These are phyloP conservation scores for Ramaria rubella DNA, from an alignment of 768 basidiomycete species.

Conservation along the genomic window DNA sequence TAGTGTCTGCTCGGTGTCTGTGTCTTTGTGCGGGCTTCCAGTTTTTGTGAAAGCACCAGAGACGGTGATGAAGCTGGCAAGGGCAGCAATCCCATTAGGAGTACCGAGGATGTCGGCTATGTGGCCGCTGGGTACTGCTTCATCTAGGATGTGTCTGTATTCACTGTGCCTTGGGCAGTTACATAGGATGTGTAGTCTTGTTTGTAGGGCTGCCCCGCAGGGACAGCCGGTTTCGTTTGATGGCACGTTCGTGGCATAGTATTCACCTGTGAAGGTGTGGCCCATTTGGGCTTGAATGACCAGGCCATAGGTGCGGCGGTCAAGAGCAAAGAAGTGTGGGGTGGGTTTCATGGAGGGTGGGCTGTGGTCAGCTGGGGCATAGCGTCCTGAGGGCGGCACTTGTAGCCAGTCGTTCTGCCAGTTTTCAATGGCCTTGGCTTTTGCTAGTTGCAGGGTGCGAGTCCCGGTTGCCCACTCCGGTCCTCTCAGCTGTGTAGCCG, in stretches of 20 bases:
- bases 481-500: too few species aligned
- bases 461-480: background rate
- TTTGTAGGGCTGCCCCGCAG: too few species aligned
- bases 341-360: background rate
- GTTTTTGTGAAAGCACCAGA: conserved; percentile 8
- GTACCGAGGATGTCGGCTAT: conserved; percentile 8
- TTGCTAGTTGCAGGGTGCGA: background rate
- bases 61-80: conserved; percentile 5
- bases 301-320: background rate
- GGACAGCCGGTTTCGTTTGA: background rate
- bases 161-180: background rate
- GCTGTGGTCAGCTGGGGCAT: background rate
- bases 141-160: background rate
- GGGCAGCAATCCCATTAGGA: background rate
- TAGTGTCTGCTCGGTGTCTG: too few species aligned
- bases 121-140: background rate
- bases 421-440: background rate
- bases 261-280: too few species aligned
- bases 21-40: background rate
- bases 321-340: background rate
- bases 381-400: background rate
- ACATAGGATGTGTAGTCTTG: conserved; percentile 1
- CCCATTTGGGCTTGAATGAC: background rate
- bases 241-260: background rate
- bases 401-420: background rate